These are phyloP conservation scores for Penicillium canariense DNA, from an alignment of 495 filamentous ascomycete species.

Conservation along the genomic window DNA sequence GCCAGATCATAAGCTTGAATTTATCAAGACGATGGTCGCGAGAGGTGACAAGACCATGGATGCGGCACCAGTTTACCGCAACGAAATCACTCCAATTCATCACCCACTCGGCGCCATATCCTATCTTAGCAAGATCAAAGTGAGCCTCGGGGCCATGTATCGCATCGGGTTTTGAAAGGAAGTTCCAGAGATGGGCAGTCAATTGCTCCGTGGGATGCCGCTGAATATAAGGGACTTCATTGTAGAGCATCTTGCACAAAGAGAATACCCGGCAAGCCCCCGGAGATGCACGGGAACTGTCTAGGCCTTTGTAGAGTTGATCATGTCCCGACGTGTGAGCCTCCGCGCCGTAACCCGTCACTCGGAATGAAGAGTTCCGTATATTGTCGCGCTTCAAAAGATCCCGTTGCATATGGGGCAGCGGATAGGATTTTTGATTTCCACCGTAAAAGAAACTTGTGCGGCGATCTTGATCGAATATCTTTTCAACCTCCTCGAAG, in stretches of 20 bases:
- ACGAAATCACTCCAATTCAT: slow-evolving; percentile 17
- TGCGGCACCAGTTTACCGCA: slow-evolving; percentile 27
- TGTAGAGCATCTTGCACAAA: slow-evolving; percentile 12
- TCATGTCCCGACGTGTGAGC: neutral
- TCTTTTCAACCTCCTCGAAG: slow-evolving; percentile 16
- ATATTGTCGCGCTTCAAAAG: slow-evolving; percentile 19
- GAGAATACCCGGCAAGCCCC: neutral
- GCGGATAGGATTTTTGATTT: neutral
- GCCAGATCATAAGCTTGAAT: slow-evolving; percentile 46
- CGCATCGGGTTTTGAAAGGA: slow-evolving; percentile 1
- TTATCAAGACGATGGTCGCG: slow-evolving; percentile 15
- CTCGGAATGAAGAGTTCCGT: slow-evolving; percentile 47
- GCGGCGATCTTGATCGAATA: slow-evolving; percentile 15
- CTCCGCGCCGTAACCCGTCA: slow-evolving; percentile 55
- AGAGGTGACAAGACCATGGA: slow-evolving; percentile 33
- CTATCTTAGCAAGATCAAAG: slow-evolving; percentile 10
- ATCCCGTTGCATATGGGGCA: neutral
- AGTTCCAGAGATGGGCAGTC: neutral
- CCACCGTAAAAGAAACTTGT: neutral
- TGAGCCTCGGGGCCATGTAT: slow-evolving; percentile 8
- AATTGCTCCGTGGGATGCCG: slow-evolving; percentile 6
- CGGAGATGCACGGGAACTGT: neutral
- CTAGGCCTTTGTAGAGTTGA: neutral
- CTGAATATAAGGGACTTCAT: neutral
- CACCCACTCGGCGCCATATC: slow-evolving; percentile 20